Evolutionary conservation across 192 early-diverging fungal species (phyloP), one percentile per base, ranked within the genome.

Genomic region (Coemansia sp.): DNA sequence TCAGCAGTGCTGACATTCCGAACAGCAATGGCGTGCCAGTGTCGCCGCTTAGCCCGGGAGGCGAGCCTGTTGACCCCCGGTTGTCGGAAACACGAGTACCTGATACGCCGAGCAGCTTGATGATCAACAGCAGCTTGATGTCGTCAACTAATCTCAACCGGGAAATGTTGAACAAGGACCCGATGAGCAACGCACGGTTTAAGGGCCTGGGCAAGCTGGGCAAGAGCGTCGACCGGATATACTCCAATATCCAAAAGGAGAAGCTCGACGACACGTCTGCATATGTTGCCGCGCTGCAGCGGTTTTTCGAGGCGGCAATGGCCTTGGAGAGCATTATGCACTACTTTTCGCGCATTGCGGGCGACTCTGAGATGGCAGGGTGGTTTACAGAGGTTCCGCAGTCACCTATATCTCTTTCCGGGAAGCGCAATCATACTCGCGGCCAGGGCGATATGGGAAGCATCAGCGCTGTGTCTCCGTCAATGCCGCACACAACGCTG

Each of bases 241-340:
- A 81, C 59, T 81, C 78, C 3, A 81, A 75, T 20, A 81, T 81
- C 9, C 78, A 81, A 46, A 81, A 81, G 59, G 78, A 81, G 47
- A 81, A 81, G 51, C 60, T 81, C 19, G 78, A 81, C 42, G 73
- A 81, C 58, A 81, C 78, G 3, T 67, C 72, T 0, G 60, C 56
- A 11, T 81, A 81, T 37, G 69, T 71, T 19, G 63, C 66, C 5
- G 60, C 78, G 11, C 69, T 81, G 62, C 72, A 81, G 62, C 68
- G 73, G 34, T 28, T 81, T 62, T 81, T 81, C 52, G 73, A 75
- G 58, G 73, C 66, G 3, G 60, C 61, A 8, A 75, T 81, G 78
- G 54, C 59, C 3, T 40, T 81, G 25, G 78, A 81, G 36, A 53
- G 23, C 17, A 48, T 71, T 3, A 62, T 75, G 72, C 65, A 68